These are phyloP conservation scores for Trichoderma atroviride DNA, from an alignment of 2,329 filamentous ascomycete genomes.

Conservation along the genomic window DNA sequence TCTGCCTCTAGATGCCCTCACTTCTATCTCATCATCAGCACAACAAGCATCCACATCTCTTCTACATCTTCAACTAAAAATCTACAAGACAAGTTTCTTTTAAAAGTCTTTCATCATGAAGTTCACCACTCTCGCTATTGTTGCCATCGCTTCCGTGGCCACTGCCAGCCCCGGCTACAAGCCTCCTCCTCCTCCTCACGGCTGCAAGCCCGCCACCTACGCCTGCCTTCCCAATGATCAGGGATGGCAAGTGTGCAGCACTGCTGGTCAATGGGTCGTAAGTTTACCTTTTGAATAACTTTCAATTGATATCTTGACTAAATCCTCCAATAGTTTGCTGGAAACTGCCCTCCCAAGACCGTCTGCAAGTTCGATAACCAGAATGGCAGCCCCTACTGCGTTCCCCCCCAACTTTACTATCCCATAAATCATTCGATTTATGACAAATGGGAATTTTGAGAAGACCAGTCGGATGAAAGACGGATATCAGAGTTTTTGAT, in stretches of 20 bases:
- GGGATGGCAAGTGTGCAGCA: conserved; percentile 43
- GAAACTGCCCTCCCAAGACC: conserved; percentile 42
- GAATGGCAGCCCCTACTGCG: conserved; percentile 45
- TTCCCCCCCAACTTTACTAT: conserved; percentile 37
- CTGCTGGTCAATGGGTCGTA: conserved; percentile 38
- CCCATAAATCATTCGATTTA: conserved; percentile 12
- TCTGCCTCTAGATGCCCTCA: conserved; percentile 3
- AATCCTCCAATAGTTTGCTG: conserved; percentile 35
- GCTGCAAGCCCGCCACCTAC: conserved; percentile 43
- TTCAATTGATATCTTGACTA: not conserved
- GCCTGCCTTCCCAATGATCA: conserved; percentile 34
- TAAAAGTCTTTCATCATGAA: conserved; percentile 36
- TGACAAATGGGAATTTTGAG: not conserved
- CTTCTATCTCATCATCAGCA: conserved; percentile 19
- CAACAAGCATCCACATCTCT: conserved; percentile 11
- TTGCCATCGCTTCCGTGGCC: conserved; percentile 30
- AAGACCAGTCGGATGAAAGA: not conserved
- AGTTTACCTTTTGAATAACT: conserved; percentile 30
- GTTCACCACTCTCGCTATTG: conserved; percentile 36
- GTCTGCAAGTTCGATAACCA: conserved; percentile 41
- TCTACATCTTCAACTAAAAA: conserved; percentile 25
- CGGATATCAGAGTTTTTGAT: not conserved
- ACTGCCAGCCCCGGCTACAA: conserved; percentile 17
- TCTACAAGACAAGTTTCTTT: conserved; percentile 15
- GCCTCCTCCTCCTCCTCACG: conserved; percentile 16